Base-by-base conservation (phyloP, 805 yeast genomes). In the Metschnikowia colocasiae region DNA sequence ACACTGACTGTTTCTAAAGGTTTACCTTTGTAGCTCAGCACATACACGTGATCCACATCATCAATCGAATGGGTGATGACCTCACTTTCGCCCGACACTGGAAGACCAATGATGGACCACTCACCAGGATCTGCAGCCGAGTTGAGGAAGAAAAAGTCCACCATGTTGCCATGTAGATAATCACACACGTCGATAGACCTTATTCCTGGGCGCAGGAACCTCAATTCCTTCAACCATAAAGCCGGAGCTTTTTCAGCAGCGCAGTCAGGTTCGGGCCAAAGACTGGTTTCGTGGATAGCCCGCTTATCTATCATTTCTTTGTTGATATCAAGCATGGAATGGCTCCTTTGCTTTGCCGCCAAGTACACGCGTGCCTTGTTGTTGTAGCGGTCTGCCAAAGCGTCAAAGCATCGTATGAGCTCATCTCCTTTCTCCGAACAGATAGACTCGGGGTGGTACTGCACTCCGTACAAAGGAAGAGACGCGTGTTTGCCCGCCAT, bases 401-500 rank as follows among this genome's bases (percentile, higher is more conserved):
- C 26, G 74, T 84, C 80, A 61, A 92, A 92, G 59, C 86, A 87
- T 8, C 56, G 52, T 3, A 91, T 63, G 43, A 94, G 62, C 9
- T 62, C 57, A 2, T 60, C 73, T 1, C 99, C 99, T 40, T 68
- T 57, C 12, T 74, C 69, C 0, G 97, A 89, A 57, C 96, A 88
- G 33, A 92, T 81, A 1, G 97, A 89, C 60, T 94, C 99, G 0
- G 99, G 99, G 59, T 94, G 99, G 59, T 91, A 95, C 59, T 94
- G 99, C 2, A 94, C 97, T 0, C 96, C 99, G 62, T 74, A 92
- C 69, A 85, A 86, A 0, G 97, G 97, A 18, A 68, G 65, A 0
- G 31, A 16, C 0, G 41, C 54, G 58, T 87, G 91, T 59, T 69
- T 76, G 0, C 78, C 94, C 0, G 95, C 96, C 99, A 94, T 94